A percentile compares a stretch with the other conserved stretches of the same genome.
Conservation (phyloP, 208 protist genomes). For the Tritrichomonas musculus region DNA sequence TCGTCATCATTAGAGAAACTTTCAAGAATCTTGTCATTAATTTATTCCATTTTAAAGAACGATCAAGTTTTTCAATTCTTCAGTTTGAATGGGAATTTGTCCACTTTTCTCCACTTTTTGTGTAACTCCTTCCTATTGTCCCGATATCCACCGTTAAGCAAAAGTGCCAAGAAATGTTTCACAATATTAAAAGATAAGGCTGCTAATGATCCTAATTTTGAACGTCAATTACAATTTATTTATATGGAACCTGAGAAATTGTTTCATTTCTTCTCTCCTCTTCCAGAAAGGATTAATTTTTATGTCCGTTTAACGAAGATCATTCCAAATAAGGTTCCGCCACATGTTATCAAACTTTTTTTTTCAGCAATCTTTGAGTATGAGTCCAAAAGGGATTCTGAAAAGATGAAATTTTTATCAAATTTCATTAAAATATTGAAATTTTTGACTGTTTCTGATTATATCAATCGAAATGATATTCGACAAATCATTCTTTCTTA, state of each 20-base stretch:
- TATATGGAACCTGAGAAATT: not conserved
- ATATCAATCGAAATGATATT: not conserved
- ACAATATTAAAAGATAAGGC: not conserved
- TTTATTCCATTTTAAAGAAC: not conserved
- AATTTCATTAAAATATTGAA: constrained; percentile 24
- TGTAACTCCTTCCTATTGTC: not conserved
- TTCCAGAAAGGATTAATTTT: not conserved
- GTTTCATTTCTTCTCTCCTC: not conserved
- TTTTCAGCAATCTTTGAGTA: not conserved
- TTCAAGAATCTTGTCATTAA: not conserved
- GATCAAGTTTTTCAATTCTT: not conserved
- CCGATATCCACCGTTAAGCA: not conserved
- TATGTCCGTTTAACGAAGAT: not conserved
- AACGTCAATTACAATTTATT: not conserved
- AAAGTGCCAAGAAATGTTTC: not conserved
- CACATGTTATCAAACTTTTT: not conserved
- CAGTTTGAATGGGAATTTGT: not conserved
- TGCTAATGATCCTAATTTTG: not conserved
- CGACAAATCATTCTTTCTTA: not conserved
- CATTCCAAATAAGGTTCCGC: not conserved
- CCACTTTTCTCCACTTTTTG: not conserved
- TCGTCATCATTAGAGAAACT: not conserved
- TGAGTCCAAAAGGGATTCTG: not conserved
- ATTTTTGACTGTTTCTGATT: not conserved
- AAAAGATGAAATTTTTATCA: not conserved